Evolutionary conservation across 345 rosid genomes (phyloP).

Genomic region (Crucihimalaya himalaica): DNA sequence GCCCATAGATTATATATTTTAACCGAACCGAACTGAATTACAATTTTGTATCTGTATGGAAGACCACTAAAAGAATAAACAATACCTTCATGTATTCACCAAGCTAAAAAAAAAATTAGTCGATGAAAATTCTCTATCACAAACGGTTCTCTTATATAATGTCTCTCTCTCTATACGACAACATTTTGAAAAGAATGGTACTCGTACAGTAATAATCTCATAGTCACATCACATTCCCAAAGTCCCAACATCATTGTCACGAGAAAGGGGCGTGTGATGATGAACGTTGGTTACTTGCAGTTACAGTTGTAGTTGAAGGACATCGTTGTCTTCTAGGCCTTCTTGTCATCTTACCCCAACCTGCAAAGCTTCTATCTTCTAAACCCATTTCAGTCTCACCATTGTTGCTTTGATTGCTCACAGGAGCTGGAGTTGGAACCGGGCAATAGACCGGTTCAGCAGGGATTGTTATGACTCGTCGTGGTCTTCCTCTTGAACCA

Average conservation of each 20-base stretch:
- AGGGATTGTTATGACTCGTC: constrained; percentile 35
- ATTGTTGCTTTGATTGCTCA: constrained; percentile 26
- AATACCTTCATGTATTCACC: constrained; percentile 29
- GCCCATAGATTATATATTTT: too few species aligned
- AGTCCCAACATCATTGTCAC: constrained; percentile 15
- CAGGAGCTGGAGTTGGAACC: constrained; percentile 25
- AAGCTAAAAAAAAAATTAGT: constrained; percentile 6
- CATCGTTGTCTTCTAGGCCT: constrained; percentile 70
- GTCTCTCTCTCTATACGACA: constrained; percentile 23
- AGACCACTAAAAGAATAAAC: background rate
- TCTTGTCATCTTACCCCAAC: constrained; percentile 90
- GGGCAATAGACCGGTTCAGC: constrained; percentile 33
- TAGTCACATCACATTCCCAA: constrained; percentile 5
- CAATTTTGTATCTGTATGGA: too few species aligned
- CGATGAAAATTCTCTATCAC: constrained; percentile 22
- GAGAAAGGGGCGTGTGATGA: constrained; percentile 40
- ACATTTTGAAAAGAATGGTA: constrained; percentile 22
- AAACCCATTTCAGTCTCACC: constrained; percentile 42
- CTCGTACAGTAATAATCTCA: constrained; percentile 3
- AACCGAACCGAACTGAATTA: too few species aligned
- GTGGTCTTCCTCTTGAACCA: constrained; percentile 55
- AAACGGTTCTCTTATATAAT: constrained; percentile 17
- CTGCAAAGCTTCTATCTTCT: constrained; percentile 56
- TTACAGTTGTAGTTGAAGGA: constrained; percentile 41
- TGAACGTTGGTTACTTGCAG: constrained; percentile 42